Percentiles rank a stretch among this genome's conserved stretches.
Evolutionary conservation across 1,284 basidiomycete genomes (phyloP).

Genomic region (Sanguinoderma infundibulare): DNA sequence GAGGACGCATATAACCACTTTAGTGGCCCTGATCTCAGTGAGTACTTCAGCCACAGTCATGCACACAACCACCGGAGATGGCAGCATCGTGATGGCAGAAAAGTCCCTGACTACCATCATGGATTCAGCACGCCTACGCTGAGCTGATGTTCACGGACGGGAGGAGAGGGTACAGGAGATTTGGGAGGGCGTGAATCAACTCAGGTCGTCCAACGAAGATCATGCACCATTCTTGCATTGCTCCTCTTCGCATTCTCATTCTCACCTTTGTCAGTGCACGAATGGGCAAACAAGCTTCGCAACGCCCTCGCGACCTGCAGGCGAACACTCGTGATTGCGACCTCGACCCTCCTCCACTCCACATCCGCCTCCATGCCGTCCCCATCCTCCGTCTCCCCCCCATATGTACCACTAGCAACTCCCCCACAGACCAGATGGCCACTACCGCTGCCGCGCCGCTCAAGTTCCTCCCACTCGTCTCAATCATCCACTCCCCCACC

Average conservation of each 20-base stretch:
- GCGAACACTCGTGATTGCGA: constrained; percentile 61
- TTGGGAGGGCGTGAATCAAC: constrained; percentile 50
- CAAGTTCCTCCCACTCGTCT: constrained; percentile 25
- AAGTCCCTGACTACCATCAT: constrained; percentile 54
- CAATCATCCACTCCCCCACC: constrained; percentile 25
- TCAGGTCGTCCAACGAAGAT: constrained; percentile 66
- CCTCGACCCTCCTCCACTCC: constrained; percentile 24
- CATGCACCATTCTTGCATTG: constrained; percentile 47
- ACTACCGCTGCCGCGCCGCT: constrained; percentile 20
- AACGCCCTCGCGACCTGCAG: constrained; percentile 62
- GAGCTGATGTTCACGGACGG: constrained; percentile 54
- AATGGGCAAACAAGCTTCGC: constrained; percentile 57
- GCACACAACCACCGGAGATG: constrained; percentile 19
- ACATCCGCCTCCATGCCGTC: constrained; percentile 10
- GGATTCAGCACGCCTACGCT: constrained; percentile 44
- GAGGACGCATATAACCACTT: constrained; percentile 70
- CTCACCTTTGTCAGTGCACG: constrained; percentile 50
- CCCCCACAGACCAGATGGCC: constrained; percentile 29
- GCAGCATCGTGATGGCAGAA: too few species aligned
- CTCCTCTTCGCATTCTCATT: not conserved
- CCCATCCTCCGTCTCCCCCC: constrained; percentile 25
- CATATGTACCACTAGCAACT: constrained; percentile 25
- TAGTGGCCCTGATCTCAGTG: constrained; percentile 57
- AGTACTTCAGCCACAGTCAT: constrained; percentile 38
- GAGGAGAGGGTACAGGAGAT: constrained; percentile 63